Evolutionary conservation across 768 basidiomycete genomes (phyloP).

Genomic region (Exidia glandulosa): DNA sequence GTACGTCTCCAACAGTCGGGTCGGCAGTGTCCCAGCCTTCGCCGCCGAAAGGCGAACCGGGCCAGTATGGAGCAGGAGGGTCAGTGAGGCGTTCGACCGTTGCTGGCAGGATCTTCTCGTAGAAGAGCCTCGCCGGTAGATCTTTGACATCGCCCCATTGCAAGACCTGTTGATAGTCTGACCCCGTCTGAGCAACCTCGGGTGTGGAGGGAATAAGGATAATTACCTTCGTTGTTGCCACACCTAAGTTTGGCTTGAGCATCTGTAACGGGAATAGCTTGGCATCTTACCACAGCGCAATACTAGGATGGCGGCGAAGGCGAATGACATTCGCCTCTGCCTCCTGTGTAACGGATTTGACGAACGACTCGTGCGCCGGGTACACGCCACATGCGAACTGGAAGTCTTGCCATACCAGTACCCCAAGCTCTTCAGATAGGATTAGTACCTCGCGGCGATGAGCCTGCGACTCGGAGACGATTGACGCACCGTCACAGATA

Average conservation of each 20-base stretch:
- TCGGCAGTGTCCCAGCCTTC: conserved; percentile 63
- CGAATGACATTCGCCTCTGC: conserved; percentile 76
- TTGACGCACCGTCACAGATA: conserved; percentile 54
- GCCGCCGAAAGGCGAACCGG: conserved; percentile 81
- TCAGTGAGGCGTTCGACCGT: conserved; percentile 54
- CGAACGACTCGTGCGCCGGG: conserved; percentile 74
- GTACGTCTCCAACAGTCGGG: conserved; percentile 72
- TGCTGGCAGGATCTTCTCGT: conserved; percentile 72
- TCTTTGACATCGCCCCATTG: conserved; percentile 71
- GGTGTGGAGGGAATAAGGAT: too few species aligned
- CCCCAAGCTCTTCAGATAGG: conserved; percentile 21
- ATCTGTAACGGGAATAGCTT: conserved; percentile 2
- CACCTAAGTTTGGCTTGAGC: background rate
- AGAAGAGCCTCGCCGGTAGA: conserved; percentile 85
- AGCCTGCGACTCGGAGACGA: conserved; percentile 9
- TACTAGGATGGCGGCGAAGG: conserved; percentile 74
- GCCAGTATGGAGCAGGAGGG: conserved; percentile 59
- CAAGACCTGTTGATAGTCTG: too few species aligned
- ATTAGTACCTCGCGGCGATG: background rate
- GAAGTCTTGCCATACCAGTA: conserved; percentile 96
- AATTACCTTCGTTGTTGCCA: conserved; percentile 80
- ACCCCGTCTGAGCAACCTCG: too few species aligned
- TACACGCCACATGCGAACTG: conserved; percentile 97
- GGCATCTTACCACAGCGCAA: conserved; percentile 72
- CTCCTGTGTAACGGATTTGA: conserved; percentile 63